Evolutionary conservation across 345 rosid species (phyloP).

Genomic region (Ceriops zippeliana): DNA sequence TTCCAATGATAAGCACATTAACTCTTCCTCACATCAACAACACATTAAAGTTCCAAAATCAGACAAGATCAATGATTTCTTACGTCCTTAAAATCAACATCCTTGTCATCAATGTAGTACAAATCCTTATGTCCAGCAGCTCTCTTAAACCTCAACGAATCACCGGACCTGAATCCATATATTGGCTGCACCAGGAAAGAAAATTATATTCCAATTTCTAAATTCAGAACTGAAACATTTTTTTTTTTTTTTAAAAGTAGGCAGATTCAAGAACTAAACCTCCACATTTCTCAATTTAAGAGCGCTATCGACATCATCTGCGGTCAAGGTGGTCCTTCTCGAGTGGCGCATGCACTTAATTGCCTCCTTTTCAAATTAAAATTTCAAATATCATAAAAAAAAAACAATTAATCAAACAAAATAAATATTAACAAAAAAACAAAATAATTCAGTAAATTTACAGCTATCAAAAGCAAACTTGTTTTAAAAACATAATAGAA

Average conservation of each 20-base stretch:
- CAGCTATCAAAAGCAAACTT: not conserved
- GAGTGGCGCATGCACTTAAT: constrained; percentile 92
- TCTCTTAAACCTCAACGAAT: constrained; percentile 56
- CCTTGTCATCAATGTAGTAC: constrained; percentile 68
- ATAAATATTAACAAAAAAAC: not conserved
- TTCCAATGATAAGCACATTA: not conserved
- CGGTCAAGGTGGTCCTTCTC: constrained; percentile 55
- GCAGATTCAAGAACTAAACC: constrained; percentile 29
- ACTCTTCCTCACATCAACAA: not conserved
- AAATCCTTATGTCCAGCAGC: constrained; percentile 72
- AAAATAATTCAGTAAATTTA: not conserved
- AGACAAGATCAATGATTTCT: constrained; percentile 6
- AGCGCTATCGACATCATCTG: constrained; percentile 73
- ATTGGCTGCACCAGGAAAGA: constrained; percentile 41
- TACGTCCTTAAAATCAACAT: constrained; percentile 72
- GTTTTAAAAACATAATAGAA: not conserved
- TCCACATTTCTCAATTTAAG: constrained; percentile 72
- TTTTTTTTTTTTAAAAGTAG: no score
- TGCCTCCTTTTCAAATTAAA: constrained; percentile 51
- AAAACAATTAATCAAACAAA: not conserved
- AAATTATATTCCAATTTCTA: not conserved
- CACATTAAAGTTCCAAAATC: not conserved
- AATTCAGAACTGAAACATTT: not conserved
- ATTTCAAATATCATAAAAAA: not conserved
- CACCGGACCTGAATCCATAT: constrained; percentile 59